Conservation (phyloP, 768 basidiomycete species). For the Daedaleopsis nitida region DNA sequence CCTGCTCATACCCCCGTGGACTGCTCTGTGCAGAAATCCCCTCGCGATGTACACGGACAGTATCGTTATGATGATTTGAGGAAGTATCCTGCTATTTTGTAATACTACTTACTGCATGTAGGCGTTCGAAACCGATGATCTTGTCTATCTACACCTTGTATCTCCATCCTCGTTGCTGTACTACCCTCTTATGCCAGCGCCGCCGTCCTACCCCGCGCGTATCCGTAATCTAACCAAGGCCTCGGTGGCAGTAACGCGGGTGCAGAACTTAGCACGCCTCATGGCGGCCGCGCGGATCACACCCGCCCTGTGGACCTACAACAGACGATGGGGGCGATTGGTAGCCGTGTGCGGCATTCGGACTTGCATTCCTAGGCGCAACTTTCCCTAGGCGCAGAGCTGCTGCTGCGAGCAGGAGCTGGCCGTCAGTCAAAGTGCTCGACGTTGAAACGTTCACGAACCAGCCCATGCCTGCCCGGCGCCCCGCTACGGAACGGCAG, state of each 20-base stretch:
- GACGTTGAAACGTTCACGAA: background rate
- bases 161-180: background rate
- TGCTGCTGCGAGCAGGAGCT: background rate
- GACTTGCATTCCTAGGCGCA: background rate
- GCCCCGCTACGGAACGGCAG: background rate
- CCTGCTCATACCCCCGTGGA: constrained; percentile 17
- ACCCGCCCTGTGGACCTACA: constrained; percentile 19
- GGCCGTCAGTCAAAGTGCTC: background rate
- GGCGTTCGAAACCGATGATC: background rate
- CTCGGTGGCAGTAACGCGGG: background rate
- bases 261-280: background rate
- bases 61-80: constrained; percentile 7
- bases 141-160: constrained; percentile 14
- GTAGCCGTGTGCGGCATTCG: background rate
- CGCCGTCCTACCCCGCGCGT: background rate
- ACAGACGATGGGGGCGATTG: constrained; percentile 11
- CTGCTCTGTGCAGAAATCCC: constrained; percentile 1
- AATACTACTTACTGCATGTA: constrained; percentile 5
- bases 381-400: too few relatives aligned
- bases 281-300: constrained; percentile 19
- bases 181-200: background rate
- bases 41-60: background rate
- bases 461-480: constrained; percentile 2
- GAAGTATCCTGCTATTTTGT: constrained; percentile 12
- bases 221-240: constrained; percentile 12